phyloP scores from a whole-genome alignment of 371 early-diverging fungal species.

The Rhizopus delemar region DNA sequence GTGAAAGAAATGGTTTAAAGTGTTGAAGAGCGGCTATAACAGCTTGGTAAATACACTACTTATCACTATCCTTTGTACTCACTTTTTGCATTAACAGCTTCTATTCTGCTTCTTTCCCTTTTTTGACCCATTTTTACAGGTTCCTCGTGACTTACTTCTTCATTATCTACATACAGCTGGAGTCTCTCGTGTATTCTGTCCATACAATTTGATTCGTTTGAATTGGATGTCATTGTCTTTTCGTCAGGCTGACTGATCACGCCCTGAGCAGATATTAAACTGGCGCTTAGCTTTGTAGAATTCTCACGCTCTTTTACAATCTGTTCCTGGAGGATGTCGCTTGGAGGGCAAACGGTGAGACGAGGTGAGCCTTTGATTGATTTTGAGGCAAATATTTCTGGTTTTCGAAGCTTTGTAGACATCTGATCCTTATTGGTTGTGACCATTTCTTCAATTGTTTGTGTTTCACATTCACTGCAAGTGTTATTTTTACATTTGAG shows the following conservation, averaged over 20 bases:
- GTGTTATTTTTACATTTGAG: neutral
- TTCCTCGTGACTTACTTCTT: neutral
- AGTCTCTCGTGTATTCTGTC: constrained; percentile 28
- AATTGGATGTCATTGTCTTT: neutral
- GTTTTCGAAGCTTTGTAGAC: constrained; percentile 21
- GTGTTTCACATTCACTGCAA: neutral
- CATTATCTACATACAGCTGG: constrained; percentile 23
- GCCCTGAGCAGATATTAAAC: constrained; percentile 33
- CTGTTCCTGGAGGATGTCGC: constrained; percentile 32
- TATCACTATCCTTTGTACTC: neutral
- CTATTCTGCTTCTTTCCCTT: constrained; percentile 13
- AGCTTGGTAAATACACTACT: constrained; percentile 14
- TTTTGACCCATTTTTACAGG: constrained; percentile 7
- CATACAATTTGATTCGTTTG: constrained; percentile 2
- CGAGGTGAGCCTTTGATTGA: constrained; percentile 12
- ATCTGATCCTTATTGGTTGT: constrained; percentile 6
- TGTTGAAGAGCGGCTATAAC: constrained; percentile 43
- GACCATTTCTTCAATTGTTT: neutral
- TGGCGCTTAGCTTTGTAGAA: constrained; percentile 16
- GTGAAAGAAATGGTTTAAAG: constrained; percentile 62
- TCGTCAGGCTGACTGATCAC: constrained; percentile 28
- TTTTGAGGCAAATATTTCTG: constrained; percentile 21
- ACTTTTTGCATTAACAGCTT: constrained; percentile 18
- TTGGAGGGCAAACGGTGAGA: constrained; percentile 12
- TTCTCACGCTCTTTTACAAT: constrained; percentile 27